Conservation (phyloP, 225 moss, liverwort and hornwort genomes). For the Physcomitrium patens region DNA sequence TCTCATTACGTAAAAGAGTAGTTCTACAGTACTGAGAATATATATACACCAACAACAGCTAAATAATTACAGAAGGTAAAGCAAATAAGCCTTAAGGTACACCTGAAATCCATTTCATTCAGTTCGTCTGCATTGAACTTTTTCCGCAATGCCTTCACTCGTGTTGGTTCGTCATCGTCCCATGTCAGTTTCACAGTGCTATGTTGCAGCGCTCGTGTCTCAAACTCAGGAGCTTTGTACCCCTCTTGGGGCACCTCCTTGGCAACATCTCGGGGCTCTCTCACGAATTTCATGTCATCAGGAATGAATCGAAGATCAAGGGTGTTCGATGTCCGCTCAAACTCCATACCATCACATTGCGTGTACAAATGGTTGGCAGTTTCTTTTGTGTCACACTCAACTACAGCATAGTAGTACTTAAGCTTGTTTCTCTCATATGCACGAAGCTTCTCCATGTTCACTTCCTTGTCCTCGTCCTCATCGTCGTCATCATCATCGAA, state of each 20-base stretch:
- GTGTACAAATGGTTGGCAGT: slow-evolving; percentile 83
- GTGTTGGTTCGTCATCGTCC: slow-evolving; percentile 97
- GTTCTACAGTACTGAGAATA: background rate
- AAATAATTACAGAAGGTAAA: slow-evolving; percentile 4
- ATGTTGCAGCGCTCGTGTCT: slow-evolving; percentile 93
- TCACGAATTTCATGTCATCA: slow-evolving; percentile 73
- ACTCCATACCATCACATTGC: slow-evolving; percentile 90
- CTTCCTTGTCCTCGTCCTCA: slow-evolving; percentile 72
- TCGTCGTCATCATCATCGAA: slow-evolving; percentile 60
- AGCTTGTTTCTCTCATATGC: slow-evolving; percentile 92
- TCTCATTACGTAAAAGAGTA: background rate
- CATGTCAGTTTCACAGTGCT: slow-evolving; percentile 93
- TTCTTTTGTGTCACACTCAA: slow-evolving; percentile 80
- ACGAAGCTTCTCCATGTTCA: slow-evolving; percentile 88
- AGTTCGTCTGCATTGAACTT: slow-evolving; percentile 86
- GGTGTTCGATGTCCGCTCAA: slow-evolving; percentile 94
- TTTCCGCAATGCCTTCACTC: slow-evolving; percentile 81
- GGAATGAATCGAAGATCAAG: slow-evolving; percentile 90
- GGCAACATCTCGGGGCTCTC: slow-evolving; percentile 72
- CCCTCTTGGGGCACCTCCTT: slow-evolving; percentile 57
- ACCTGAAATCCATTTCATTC: slow-evolving; percentile 95
- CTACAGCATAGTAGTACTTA: slow-evolving; percentile 92
- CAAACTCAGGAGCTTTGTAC: slow-evolving; percentile 87
- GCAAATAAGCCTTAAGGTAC: slow-evolving; percentile 18
- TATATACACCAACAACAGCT: slow-evolving; percentile 15